Percentiles rank a stretch among this genome's conserved stretches.
Conservation (phyloP, 768 basidiomycete genomes). For the Russula sp. region DNA sequence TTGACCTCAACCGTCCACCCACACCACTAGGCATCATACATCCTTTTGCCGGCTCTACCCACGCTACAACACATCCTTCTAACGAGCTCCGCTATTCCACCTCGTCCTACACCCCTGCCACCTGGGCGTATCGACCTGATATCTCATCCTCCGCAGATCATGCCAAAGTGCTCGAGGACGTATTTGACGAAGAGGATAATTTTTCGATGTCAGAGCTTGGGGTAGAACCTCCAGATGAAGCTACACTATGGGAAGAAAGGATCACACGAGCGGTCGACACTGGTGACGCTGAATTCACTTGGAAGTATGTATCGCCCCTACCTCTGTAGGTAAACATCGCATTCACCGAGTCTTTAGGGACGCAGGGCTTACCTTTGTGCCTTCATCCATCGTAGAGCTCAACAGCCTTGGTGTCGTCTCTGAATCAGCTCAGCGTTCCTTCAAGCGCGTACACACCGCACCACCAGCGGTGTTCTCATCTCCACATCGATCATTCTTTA, state of each 20-base stretch:
- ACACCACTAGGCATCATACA: conserved; percentile 8
- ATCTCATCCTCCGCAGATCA: conserved; percentile 2
- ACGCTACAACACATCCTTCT: conserved; percentile 16
- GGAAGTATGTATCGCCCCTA: conserved; percentile 5
- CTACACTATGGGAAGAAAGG: conserved; percentile 11
- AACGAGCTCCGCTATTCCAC: conserved; percentile 20
- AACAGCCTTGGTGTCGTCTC: conserved; percentile 15
- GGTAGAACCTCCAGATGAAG: conserved; percentile 15
- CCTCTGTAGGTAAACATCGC: not conserved
- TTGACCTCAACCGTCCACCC: conserved; percentile 14
- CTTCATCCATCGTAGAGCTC: conserved; percentile 12
- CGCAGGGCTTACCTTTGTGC: conserved; percentile 14
- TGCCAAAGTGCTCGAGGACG: conserved; percentile 9
- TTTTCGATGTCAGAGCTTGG: conserved; percentile 1
- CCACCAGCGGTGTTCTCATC: conserved; percentile 14
- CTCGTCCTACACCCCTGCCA: conserved; percentile 12
- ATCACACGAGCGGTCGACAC: conserved; percentile 17
- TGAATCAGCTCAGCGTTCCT: conserved; percentile 6
- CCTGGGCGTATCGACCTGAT: conserved; percentile 8
- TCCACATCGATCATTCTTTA: conserved; percentile 5
- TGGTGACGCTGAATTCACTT: conserved; percentile 18
- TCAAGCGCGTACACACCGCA: conserved; percentile 19
- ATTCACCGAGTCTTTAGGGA: not conserved
- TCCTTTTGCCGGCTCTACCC: conserved; percentile 17
- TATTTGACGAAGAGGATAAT: conserved; percentile 16